Evolutionary conservation across 1,139 yeast genomes (phyloP).

Genomic region (Diutina neorugosa): DNA sequence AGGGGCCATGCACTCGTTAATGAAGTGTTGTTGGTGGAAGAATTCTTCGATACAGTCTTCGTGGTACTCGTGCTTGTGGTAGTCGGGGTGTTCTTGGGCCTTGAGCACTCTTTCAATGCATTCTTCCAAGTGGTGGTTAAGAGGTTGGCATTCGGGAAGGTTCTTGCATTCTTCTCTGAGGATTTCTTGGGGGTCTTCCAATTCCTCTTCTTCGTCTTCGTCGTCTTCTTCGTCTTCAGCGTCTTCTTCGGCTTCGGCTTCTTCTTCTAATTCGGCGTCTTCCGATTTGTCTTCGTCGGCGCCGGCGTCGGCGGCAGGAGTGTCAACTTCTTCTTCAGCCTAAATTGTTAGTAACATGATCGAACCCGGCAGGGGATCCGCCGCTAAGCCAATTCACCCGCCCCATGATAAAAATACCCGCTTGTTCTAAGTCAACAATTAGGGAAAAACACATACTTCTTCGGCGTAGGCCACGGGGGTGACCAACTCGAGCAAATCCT

Average conservation of each 20-base stretch:
- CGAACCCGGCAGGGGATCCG: constrained; percentile 4
- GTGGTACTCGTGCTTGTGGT: constrained; percentile 70
- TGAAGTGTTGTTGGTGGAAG: constrained; percentile 92
- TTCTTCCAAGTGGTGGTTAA: constrained; percentile 84
- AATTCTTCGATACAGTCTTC: constrained; percentile 98
- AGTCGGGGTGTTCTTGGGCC: constrained; percentile 73
- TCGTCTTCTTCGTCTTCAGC: constrained; percentile 66
- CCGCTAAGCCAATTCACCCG: not conserved
- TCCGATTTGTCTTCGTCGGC: constrained; percentile 21
- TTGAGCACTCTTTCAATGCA: constrained; percentile 90
- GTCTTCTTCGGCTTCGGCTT: constrained; percentile 50
- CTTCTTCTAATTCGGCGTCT: constrained; percentile 36
- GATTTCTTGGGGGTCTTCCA: constrained; percentile 54
- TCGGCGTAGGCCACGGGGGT: constrained; percentile 86
- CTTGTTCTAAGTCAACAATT: not conserved
- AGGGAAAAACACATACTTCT: constrained; percentile 32
- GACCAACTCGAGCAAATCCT: constrained; percentile 74
- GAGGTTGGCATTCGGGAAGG: constrained; percentile 58
- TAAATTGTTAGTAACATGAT: constrained; percentile 13
- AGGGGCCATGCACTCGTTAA: constrained; percentile 90
- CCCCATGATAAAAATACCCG: not conserved
- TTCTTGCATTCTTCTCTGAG: constrained; percentile 59
- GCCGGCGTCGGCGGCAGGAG: constrained; percentile 24
- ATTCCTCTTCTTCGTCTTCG: constrained; percentile 71
- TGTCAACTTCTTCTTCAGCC: constrained; percentile 9